Base-by-base conservation (phyloP, 305 asterid species). In the Fraxinus sp. region DNA sequence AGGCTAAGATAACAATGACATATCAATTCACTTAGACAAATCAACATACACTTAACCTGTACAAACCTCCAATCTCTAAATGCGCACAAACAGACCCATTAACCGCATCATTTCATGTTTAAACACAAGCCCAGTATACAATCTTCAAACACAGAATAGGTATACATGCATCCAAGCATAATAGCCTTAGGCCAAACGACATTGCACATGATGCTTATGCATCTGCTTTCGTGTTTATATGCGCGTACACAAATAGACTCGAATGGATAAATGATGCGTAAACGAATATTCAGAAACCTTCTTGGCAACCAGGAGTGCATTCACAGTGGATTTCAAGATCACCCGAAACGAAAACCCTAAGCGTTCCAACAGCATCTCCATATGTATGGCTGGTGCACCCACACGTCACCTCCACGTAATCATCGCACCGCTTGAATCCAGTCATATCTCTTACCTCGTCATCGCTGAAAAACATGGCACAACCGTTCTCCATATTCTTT, bases 341-440 rank as follows among this genome's bases (percentile, higher is more conserved):
- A 78, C 93, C 93, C 82, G 80, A 82, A 55, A 86, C 76, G 83
- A 84, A 90, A 90, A 90, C 90, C 91, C 88, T 87, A 87, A 90
- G 93, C 6, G 79, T 89, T 66, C 90, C 93, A 64, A 90, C 93
- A 66, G 93, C 93, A 83, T 90, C 93, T 6, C 93, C 93, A 77
- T 90, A 90, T 9, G 90, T 90, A 30, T 90, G 93, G 80, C 91
- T 90, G 39, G 93, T 90, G 83, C 93, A 90, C 62, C 93, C 93
- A 77, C 93, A 90, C 89, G 81, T 90, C 86, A 90, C 91, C 81
- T 85, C 89, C 32, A 88, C 91, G 87, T 86, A 82, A 81, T 78
- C 86, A 82, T 87, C 89, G 8, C 79, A 74, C 37, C 79, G 32
- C 76, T 82, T 82, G 24, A 84, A 76, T 59, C 88, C 89, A 49